Evolutionary conservation across 495 filamentous ascomycete species (phyloP), one percentile per base, ranked within the genome.

Genomic region (Talaromyces borbonicus): DNA sequence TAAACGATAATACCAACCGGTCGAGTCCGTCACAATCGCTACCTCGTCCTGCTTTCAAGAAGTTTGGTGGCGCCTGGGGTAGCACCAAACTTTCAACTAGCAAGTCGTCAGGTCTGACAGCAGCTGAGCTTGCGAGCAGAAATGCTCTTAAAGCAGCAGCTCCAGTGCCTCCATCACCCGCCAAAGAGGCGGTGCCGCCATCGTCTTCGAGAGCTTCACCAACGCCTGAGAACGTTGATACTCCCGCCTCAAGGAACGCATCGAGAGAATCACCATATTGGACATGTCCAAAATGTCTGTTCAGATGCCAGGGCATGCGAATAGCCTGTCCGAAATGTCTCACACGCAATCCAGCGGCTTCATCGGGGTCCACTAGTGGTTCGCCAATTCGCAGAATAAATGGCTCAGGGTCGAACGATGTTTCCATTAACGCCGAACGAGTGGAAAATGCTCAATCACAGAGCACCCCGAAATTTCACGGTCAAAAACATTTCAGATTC

Each of bases 241-340:
- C n/a, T n/a, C n/a, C n/a, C n/a, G n/a, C n/a, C n/a, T n/a, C n/a
- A n/a, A n/a, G n/a, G n/a, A n/a, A n/a, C n/a, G n/a, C n/a, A n/a
- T n/a, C n/a, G n/a, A n/a, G n/a, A n/a, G n/a, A n/a, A 19, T n/a
- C 20, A 11, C 33, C 14, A 7, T 56, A 65, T 48, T 69, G 66
- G 66, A 52, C 11, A 3, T 69, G 66, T 42, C 61, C 59, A 11
- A 29, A 50, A n/a, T 69, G 66, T 36, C 36, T 43, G 23, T 46
- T 41, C 8, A 2, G 6, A 19, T 60, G 60, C 19, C 62, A 53
- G 30, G 56, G 57, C 1, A 56, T 42, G 26, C 49, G 60, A 19
- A 31, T 2, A 1, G 1, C 5, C 6, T 69, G 66, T 43, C 62
- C 62, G 18, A 53, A 45, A 32, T 69, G 66, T 49, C 52, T 53